Evolutionary conservation across 352 stramenopile species (phyloP).

Genomic region (Phytophthora constricta): DNA sequence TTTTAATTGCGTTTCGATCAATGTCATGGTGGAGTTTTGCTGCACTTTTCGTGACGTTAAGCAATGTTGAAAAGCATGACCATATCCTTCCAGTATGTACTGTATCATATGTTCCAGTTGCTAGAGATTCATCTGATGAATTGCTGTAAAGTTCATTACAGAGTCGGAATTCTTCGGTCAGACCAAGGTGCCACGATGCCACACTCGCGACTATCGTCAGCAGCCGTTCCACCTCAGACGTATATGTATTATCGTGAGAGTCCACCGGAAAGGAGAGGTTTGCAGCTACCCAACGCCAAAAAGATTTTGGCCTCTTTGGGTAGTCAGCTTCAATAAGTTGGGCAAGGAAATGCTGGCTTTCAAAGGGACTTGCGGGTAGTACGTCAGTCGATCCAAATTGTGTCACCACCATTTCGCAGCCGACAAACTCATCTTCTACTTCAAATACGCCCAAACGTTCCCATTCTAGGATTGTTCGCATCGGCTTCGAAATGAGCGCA

Average conservation of each 20-base stretch:
- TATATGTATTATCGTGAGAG: background rate
- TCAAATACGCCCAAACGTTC: conserved; percentile 58
- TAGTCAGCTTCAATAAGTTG: conserved; percentile 21
- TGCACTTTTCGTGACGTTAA: background rate
- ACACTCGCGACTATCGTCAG: conserved; percentile 14
- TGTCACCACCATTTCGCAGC: conserved; percentile 1
- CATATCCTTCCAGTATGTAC: conserved; percentile 7
- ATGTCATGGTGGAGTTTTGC: background rate
- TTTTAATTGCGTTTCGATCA: conserved; percentile 7
- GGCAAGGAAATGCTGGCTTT: conserved; percentile 22
- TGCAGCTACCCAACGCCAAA: conserved; percentile 25
- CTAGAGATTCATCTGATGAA: background rate
- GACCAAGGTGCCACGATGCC: conserved; percentile 28
- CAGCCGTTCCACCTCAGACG: conserved; percentile 14
- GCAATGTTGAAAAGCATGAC: conserved; percentile 10
- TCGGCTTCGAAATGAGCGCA: conserved; percentile 7
- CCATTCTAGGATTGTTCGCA: conserved; percentile 48
- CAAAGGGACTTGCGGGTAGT: background rate
- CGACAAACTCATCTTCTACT: conserved; percentile 54
- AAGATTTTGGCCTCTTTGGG: conserved; percentile 3
- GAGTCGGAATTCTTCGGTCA: conserved; percentile 23
- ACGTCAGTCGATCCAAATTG: background rate
- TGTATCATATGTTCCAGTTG: background rate
- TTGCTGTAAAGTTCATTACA: conserved; percentile 20
- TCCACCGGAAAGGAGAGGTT: conserved; percentile 14